Percentiles rank a stretch among this genome's conserved stretches.
Conservation (phyloP, 768 basidiomycete species). For the Terana coerulea region DNA sequence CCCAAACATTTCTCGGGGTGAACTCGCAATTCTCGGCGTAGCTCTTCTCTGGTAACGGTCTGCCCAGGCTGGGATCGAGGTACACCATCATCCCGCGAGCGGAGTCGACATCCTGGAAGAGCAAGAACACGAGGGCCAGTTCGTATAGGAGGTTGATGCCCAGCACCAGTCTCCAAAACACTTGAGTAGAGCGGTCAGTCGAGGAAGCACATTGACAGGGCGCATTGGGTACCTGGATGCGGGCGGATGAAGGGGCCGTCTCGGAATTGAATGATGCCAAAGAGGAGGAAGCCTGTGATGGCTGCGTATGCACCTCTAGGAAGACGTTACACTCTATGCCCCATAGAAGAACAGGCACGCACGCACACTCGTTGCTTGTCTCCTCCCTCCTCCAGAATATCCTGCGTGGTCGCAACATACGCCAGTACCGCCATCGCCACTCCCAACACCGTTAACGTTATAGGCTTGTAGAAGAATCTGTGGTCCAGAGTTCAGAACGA, state of each 20-base stretch:
- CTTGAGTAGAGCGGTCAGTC: slow-evolving; percentile 25
- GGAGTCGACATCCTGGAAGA: slow-evolving; percentile 80
- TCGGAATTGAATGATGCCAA: slow-evolving; percentile 85
- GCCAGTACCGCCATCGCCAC: slow-evolving; percentile 64
- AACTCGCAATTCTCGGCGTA: slow-evolving; percentile 81
- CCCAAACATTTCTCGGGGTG: slow-evolving; percentile 63
- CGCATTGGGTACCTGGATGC: slow-evolving; percentile 46
- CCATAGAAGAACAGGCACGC: slow-evolving; percentile 1
- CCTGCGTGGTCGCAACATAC: slow-evolving; percentile 79
- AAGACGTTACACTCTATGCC: slow-evolving; percentile 1
- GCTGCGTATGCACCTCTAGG: slow-evolving; percentile 74
- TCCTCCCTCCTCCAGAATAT: slow-evolving; percentile 78
- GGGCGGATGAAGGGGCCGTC: slow-evolving; percentile 88
- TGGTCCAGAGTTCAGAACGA: not conserved
- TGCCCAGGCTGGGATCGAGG: slow-evolving; percentile 69
- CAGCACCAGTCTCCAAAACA: slow-evolving; percentile 77
- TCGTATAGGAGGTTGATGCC: slow-evolving; percentile 84
- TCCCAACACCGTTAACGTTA: slow-evolving; percentile 73
- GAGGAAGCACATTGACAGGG: not conserved
- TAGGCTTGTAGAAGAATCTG: slow-evolving; percentile 85
- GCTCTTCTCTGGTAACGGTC: slow-evolving; percentile 76
- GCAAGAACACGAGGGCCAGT: slow-evolving; percentile 74
- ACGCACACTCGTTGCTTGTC: slow-evolving; percentile 81
- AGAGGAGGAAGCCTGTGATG: slow-evolving; percentile 68
- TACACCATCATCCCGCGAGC: slow-evolving; percentile 77